Evolutionary conservation across 176 grass and related monocot species (phyloP), one percentile per base, ranked within the genome.

Genomic region (sorghum (Sorghum bicolor)): DNA sequence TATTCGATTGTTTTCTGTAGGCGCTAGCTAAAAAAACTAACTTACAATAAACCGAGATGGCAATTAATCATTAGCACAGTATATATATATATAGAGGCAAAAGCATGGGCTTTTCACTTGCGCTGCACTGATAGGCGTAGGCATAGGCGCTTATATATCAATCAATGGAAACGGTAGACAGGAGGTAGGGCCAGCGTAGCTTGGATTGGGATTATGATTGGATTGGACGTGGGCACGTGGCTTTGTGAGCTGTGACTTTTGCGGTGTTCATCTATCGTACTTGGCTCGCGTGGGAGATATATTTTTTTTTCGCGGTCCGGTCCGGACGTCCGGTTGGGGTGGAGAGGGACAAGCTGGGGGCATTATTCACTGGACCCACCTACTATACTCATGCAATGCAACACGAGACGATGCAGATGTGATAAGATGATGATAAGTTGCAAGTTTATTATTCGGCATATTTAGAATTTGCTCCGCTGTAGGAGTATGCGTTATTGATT

Each of bases 271-370:
- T 60, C n/a, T n/a, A n/a, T 58, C 62, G 64, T 43, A 77, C 43
- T 68, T 77, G 64, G 17, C 44, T 68, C 45, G 4, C 63, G 64
- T 20, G 36, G 16, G 33, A 55, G 74, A 70, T 85, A 44, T 78
- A 70, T 85, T 52, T 52, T 57, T 24, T 57, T 8, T n/a, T n/a
- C n/a, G n/a, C n/a, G n/a, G n/a, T n/a, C 1, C 52, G 1, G 22
- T 32, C 32, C 32, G 32, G 32, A 32, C 32, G 20, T 57, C 20
- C 13, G 2, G 64, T 34, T 40, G 47, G 74, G 74, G 13, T 14
- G 50, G 34, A 60, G 53, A 47, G 52, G 39, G 66, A 77, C 64
- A 70, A 70, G 45, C 74, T 58, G 19, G 67, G 61, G 72, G 19
- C 26, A n/a, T n/a, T n/a, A 69, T 60, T 38, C 10, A 17, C 26